Conservation (phyloP, 139 green algal genomes). For the Axilococcus clingmanii region DNA sequence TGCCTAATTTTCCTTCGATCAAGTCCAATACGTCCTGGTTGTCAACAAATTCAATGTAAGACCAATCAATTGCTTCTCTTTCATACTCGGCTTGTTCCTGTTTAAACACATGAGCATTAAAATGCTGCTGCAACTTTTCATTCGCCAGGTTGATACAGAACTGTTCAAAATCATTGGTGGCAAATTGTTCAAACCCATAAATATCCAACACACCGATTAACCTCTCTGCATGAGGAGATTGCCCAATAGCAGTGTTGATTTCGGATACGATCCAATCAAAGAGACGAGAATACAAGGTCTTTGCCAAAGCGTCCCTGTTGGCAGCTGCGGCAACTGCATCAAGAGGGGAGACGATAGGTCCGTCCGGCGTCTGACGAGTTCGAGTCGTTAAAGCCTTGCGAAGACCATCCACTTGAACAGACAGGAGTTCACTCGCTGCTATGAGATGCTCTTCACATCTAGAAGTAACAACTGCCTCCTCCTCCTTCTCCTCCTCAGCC, state of each 20-base stretch:
- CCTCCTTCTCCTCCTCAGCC: slow-evolving; percentile 28
- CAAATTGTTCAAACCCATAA: slow-evolving; percentile 94
- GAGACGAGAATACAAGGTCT: slow-evolving; percentile 89
- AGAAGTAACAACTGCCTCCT: slow-evolving; percentile 9
- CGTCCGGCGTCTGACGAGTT: slow-evolving; percentile 80
- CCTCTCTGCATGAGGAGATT: slow-evolving; percentile 42
- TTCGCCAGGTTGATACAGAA: slow-evolving; percentile 99
- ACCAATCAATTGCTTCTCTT: slow-evolving; percentile 95
- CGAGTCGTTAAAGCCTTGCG: slow-evolving; percentile 78
- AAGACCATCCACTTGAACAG: slow-evolving; percentile 60
- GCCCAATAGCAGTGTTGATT: slow-evolving; percentile 68
- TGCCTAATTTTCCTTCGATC: slow-evolving; percentile 69
- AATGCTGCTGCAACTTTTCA: slow-evolving; percentile 99
- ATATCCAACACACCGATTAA: slow-evolving; percentile 93
- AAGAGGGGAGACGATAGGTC: slow-evolving; percentile 80
- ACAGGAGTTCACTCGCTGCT: slow-evolving; percentile 61
- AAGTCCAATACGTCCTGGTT: slow-evolving; percentile 97
- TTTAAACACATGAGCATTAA: slow-evolving; percentile 99
- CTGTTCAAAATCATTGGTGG: slow-evolving; percentile 90
- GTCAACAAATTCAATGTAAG: slow-evolving; percentile 98
- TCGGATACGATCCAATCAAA: slow-evolving; percentile 94
- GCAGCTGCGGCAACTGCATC: slow-evolving; percentile 66
- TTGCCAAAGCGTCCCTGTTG: slow-evolving; percentile 89
- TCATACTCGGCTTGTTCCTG: slow-evolving; percentile 99
- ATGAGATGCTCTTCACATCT: slow-evolving; percentile 25